These are phyloP conservation scores for Calonectria montana DNA, from an alignment of 2,329 filamentous ascomycete species.

Conservation along the genomic window DNA sequence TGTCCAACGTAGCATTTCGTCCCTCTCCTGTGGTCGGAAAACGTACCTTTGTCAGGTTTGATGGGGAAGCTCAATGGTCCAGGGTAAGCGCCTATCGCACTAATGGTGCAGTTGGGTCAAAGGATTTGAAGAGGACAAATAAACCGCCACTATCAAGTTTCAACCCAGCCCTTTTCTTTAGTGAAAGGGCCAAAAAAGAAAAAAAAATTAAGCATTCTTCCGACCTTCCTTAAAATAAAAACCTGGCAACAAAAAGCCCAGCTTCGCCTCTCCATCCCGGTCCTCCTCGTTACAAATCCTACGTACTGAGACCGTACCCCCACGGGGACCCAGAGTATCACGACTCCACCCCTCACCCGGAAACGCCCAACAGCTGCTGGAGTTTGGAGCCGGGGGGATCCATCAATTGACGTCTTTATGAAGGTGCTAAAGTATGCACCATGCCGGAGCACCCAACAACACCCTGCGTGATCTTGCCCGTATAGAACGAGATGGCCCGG, in stretches of 20 bases:
- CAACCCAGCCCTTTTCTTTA: background rate
- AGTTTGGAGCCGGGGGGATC: constrained; percentile 12
- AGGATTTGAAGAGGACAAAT: background rate
- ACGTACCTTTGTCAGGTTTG: background rate
- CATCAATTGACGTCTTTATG: constrained; percentile 11
- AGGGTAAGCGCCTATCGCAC: background rate
- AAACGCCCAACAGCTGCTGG: background rate
- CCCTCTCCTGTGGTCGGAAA: background rate
- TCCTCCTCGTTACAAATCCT: constrained; percentile 18
- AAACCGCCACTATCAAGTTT: background rate
- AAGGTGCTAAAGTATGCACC: background rate
- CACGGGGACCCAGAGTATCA: constrained; percentile 14
- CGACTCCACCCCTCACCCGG: constrained; percentile 15
- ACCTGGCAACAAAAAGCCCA: background rate
- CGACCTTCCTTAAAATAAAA: background rate
- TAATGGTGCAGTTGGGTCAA: background rate
- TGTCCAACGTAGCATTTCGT: constrained; percentile 14
- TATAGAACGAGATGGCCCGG: background rate
- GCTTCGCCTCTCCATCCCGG: background rate
- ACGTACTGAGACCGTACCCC: constrained; percentile 20
- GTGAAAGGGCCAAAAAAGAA: too few relatives aligned
- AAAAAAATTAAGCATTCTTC: background rate
- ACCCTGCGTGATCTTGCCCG: constrained; percentile 2
- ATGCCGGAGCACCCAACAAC: constrained; percentile 6
- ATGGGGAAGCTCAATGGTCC: background rate